Evolutionary conservation across 345 rosid species (phyloP).

Genomic region (Gossypium thurberi): DNA sequence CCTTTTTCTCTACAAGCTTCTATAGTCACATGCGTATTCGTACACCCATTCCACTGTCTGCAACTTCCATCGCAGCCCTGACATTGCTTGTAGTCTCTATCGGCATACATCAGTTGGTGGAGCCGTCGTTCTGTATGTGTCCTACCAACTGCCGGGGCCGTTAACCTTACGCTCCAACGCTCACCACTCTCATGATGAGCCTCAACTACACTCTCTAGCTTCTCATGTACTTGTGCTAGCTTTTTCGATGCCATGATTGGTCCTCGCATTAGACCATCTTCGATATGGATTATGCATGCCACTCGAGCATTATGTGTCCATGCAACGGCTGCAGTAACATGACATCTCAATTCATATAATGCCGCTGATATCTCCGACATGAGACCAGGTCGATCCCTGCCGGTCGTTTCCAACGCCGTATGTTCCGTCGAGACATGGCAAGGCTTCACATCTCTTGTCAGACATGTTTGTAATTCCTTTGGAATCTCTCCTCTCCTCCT

Average conservation of each 20-base stretch:
- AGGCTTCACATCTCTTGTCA: conserved; percentile 46
- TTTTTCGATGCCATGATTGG: conserved; percentile 41
- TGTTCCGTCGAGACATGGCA: conserved; percentile 52
- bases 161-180: conserved; percentile 44
- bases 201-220: conserved; percentile 50
- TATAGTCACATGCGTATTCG: conserved; percentile 49
- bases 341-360: conserved; percentile 56
- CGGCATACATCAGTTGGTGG: conserved; percentile 70
- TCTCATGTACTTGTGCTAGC: conserved; percentile 47
- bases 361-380: conserved; percentile 75
- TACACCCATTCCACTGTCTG: conserved; percentile 40
- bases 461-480: conserved; percentile 34
- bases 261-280: conserved; percentile 51
- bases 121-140: conserved; percentile 80
- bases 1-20: conserved; percentile 69
- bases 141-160: conserved; percentile 37
- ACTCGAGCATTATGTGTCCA: conserved; percentile 80
- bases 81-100: conserved; percentile 58
- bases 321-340: conserved; percentile 54
- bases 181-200: conserved; percentile 60
- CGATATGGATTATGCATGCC: conserved; percentile 64
- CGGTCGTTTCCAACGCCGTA: conserved; percentile 71
- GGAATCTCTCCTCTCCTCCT: conserved; percentile 45
- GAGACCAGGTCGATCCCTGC: conserved; percentile 68
- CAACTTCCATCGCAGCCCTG: conserved; percentile 38